phyloP scores from a whole-genome alignment of 2,329 filamentous ascomycete genomes.

The Stagonosporopsis cucurbitacearum region DNA sequence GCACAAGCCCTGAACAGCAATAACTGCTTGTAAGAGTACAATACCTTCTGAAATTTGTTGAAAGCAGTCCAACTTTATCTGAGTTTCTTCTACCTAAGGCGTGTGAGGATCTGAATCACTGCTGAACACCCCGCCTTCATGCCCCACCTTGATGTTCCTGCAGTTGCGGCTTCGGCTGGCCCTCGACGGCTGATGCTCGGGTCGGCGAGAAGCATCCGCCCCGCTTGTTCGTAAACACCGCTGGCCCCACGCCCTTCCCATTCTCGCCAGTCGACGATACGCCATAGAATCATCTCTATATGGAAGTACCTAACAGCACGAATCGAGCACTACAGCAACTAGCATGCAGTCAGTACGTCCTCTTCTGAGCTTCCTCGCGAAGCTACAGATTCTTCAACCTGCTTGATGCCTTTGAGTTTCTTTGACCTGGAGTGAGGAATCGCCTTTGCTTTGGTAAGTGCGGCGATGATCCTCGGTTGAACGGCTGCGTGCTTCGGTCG shows the following conservation, averaged over 20 bases:
- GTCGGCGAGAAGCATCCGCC: not conserved
- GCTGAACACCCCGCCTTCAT: conserved; percentile 15
- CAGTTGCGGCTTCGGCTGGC: conserved; percentile 17
- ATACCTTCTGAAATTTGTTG: too few species aligned
- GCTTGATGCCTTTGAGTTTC: conserved; percentile 90
- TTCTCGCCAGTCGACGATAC: conserved; percentile 15
- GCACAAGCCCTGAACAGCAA: too few species aligned
- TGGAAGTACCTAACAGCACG: conserved; percentile 52
- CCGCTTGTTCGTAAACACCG: not conserved
- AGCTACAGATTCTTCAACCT: conserved; percentile 90
- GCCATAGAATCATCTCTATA: conserved; percentile 75
- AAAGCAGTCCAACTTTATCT: too few species aligned
- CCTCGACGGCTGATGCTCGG: conserved; percentile 3
- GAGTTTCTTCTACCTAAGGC: too few species aligned
- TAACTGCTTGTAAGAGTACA: too few species aligned
- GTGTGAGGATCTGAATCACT: not conserved
- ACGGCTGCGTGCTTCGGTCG: conserved; percentile 76
- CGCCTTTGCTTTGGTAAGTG: conserved; percentile 77
- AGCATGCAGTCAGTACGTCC: conserved; percentile 65
- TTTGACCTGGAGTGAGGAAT: conserved; percentile 85
- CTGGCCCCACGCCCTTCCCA: not conserved
- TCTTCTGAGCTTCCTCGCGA: conserved; percentile 88
- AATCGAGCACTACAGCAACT: too few species aligned
- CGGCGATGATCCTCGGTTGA: conserved; percentile 94
- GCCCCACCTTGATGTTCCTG: conserved; percentile 21